Evolutionary conservation across 768 basidiomycete species (phyloP).

Genomic region (Pholiota microspora): DNA sequence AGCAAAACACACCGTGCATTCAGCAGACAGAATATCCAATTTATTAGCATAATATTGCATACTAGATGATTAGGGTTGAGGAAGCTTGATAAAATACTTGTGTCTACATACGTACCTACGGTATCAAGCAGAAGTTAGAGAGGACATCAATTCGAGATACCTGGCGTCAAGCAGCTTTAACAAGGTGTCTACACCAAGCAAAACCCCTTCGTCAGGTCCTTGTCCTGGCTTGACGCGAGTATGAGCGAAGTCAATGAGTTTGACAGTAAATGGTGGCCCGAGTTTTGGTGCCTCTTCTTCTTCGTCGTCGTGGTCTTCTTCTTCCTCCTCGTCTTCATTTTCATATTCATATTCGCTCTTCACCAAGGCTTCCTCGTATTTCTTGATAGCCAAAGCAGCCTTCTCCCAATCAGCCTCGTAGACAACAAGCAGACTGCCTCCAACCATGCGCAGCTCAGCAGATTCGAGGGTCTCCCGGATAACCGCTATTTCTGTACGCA

Average conservation of each 20-base stretch:
- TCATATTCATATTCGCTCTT: slow-evolving; percentile 33
- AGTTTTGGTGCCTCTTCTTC: slow-evolving; percentile 31
- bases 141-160: too few relatives aligned
- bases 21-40: too few relatives aligned
- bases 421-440: slow-evolving; percentile 75
- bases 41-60: too few relatives aligned
- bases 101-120: too few relatives aligned
- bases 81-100: too few relatives aligned
- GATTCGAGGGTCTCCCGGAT: slow-evolving; percentile 38
- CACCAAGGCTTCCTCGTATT: slow-evolving; percentile 23
- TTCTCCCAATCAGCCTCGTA: slow-evolving; percentile 56
- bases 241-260: slow-evolving; percentile 95
- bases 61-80: too few relatives aligned
- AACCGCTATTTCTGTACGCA: slow-evolving; percentile 48
- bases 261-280: slow-evolving; percentile 60
- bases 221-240: slow-evolving; percentile 62
- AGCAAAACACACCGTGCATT: too few relatives aligned
- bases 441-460: slow-evolving; percentile 78
- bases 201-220: slow-evolving; percentile 78
- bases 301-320: slow-evolving; percentile 22
- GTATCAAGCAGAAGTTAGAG: too few relatives aligned
- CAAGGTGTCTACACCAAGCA: slow-evolving; percentile 71
- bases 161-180: slow-evolving; percentile 59
- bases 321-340: slow-evolving; percentile 24
- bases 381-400: slow-evolving; percentile 40